Percentiles rank a stretch among this genome's conserved stretches.
Conservation (phyloP, 768 basidiomycete species). For the Pholiota molesta region DNA sequence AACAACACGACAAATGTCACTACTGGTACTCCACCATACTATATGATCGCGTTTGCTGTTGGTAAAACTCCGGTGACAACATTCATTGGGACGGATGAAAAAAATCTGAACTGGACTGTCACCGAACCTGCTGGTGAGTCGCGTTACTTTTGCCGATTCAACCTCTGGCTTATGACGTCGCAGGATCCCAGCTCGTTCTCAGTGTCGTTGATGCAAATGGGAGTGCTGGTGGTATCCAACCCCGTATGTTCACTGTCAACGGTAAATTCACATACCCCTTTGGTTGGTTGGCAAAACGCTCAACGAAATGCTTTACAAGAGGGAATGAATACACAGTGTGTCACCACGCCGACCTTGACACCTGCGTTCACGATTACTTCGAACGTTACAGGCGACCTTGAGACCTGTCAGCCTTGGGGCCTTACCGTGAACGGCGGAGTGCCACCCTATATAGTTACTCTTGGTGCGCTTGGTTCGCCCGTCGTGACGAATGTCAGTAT, state of each 20-base stretch:
- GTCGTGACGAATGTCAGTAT: conserved; percentile 46
- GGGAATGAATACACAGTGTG: conserved; percentile 34
- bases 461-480: conserved; percentile 40
- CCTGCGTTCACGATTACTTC: conserved; percentile 36
- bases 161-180: neutral
- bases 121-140: conserved; percentile 42
- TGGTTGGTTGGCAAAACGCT: neutral
- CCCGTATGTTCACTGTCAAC: conserved; percentile 35
- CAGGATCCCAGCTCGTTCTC: conserved; percentile 47
- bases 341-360: conserved; percentile 23
- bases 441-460: conserved; percentile 46
- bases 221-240: conserved; percentile 42
- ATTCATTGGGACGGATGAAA: conserved; percentile 37
- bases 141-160: neutral
- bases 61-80: conserved; percentile 37
- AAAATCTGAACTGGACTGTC: conserved; percentile 44
- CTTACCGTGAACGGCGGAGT: conserved; percentile 44
- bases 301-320: conserved; percentile 21
- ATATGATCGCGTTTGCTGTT: conserved; percentile 44
- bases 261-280: conserved; percentile 26
- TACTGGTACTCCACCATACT: conserved; percentile 38
- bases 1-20: conserved; percentile 18
- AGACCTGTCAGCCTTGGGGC: conserved; percentile 52
- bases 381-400: conserved; percentile 39
- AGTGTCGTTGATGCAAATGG: conserved; percentile 47